These are phyloP conservation scores for Dactylellina haptotyla DNA, from an alignment of 2,329 filamentous ascomycete species.

Conservation along the genomic window DNA sequence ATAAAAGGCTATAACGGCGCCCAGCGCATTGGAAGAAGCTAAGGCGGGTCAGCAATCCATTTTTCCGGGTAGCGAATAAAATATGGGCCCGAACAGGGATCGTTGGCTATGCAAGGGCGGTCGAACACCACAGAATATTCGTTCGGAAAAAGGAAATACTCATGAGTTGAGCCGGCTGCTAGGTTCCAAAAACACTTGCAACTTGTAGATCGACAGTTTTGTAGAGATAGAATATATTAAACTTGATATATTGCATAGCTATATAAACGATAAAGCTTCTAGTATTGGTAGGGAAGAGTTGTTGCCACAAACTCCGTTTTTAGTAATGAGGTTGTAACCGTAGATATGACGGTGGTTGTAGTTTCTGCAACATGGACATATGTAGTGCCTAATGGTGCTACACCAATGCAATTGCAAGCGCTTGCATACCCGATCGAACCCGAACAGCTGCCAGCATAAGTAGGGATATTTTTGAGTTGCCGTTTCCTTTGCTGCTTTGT, in stretches of 20 bases:
- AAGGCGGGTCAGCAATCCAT: constrained; percentile 32
- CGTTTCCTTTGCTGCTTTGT: neutral
- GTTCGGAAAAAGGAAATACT: neutral
- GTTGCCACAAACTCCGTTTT: too few relatives aligned
- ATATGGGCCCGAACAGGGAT: constrained; percentile 7
- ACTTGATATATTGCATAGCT: too few relatives aligned
- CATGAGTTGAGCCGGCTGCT: too few relatives aligned
- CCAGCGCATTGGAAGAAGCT: neutral
- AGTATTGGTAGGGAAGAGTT: too few relatives aligned
- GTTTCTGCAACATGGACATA: neutral
- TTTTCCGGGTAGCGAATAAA: constrained; percentile 19
- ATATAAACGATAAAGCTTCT: too few relatives aligned
- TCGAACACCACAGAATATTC: neutral
- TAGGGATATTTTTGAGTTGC: neutral
- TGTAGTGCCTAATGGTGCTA: neutral
- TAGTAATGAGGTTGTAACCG: too few relatives aligned
- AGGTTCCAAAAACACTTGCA: too few relatives aligned
- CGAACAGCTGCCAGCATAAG: neutral
- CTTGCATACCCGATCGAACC: neutral
- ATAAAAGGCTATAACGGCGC: neutral
- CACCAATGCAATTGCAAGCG: neutral
- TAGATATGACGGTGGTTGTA: too few relatives aligned
- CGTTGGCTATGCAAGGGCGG: constrained; percentile 4
- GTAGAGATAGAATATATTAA: too few relatives aligned
- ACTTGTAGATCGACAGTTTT: too few relatives aligned